phyloP scores from a whole-genome alignment of 305 asterid species.

The Petunia hybrid region DNA sequence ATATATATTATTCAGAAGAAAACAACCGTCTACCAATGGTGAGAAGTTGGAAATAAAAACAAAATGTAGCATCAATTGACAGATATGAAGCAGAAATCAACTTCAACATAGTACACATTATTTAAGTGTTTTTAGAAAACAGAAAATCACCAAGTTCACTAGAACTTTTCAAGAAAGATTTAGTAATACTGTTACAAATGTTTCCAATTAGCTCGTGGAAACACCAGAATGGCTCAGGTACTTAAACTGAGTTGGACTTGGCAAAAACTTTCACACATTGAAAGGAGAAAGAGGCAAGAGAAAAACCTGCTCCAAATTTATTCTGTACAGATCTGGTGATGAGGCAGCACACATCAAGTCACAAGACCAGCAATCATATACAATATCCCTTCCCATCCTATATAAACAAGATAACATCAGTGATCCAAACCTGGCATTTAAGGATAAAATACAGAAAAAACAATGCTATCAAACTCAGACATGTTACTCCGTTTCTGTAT shows the following conservation, averaged over 20 bases:
- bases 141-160: neutral
- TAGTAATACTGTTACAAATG: neutral
- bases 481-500: too few relatives aligned
- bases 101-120: conserved; percentile 25
- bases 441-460: conserved; percentile 5
- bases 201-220: neutral
- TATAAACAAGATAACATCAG: conserved; percentile 32
- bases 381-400: conserved; percentile 99
- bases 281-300: conserved; percentile 29
- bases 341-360: conserved; percentile 96
- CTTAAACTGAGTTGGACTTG: neutral
- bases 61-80: neutral
- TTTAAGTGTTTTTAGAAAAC: neutral
- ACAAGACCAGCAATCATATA: conserved; percentile 93
- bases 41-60: neutral
- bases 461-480: too few relatives aligned
- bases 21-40: neutral
- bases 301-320: conserved; percentile 87
- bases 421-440: conserved; percentile 30
- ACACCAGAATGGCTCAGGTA: neutral
- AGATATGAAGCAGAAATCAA: conserved; percentile 15
- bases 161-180: neutral
- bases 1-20: neutral
- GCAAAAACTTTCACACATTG: neutral
- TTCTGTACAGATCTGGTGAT: conserved; percentile 94